Evolutionary conservation across 1,284 basidiomycete genomes (phyloP), one percentile per base, ranked within the genome.

Genomic region (Meripilus lineatus): DNA sequence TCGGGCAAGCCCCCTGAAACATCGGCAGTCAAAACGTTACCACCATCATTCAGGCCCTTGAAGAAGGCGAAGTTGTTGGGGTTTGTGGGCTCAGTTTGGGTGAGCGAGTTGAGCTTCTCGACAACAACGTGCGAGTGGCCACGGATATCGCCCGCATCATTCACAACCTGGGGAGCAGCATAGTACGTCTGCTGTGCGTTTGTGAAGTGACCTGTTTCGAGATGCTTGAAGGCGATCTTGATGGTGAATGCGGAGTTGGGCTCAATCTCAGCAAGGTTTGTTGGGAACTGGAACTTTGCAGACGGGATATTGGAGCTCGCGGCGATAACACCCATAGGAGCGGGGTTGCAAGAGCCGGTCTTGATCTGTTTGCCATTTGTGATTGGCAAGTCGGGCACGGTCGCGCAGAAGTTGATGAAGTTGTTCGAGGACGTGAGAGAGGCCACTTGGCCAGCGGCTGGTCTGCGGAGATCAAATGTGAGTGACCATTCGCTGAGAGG

Each of bases 91-190:
- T 64, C 68, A 15, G 77, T 80, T 57, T 75, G 69, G 43, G 66
- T 64, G 33, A 77, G 58, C 18, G 70, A 61, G 34, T 59, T 57
- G 50, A 87, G 63, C 48, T 56, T 38, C 64, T 87, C 75, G 52
- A 85, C 68, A 40, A 79, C 75, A 49, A 87, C 68, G 58, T 87
- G 83, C 13, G 76, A 74, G 62, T 85, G 81, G 3, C 81, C 82
- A 36, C 70, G 57, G 50, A 82, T 73, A 36, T 62, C 62, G 38
- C 81, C 84, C 33, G 67, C 58, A 1, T 44, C 56, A 50, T 81
- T 71, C 22, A 83, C 60, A 51, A 77, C 72, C 59, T 86, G 81
- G 32, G 82, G 85, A 20, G 79, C 86, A 41, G 77, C 64, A 55
- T 81, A 84, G 67, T 81, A 85, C 60, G 73, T 81, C 40, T 63